Evolutionary conservation across 169 alveolate species (phyloP), one percentile per base, ranked within the genome.

Genomic region (Eimeria sp.): DNA sequence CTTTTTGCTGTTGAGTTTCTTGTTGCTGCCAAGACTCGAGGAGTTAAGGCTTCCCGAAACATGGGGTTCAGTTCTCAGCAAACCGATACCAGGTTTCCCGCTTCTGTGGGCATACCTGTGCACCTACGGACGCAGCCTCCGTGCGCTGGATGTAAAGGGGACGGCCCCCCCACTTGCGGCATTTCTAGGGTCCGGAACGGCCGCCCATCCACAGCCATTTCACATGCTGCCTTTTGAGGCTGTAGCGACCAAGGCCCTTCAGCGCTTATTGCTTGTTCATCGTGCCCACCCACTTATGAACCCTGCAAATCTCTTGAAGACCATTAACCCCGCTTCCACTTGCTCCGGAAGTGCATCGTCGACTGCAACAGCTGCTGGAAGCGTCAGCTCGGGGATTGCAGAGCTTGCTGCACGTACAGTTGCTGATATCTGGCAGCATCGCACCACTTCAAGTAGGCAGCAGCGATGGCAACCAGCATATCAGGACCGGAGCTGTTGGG

Each of bases 131-230:
- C 34, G 93, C 43, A 57, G 82, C 83, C 93, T 87, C 30, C 78
- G 82, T 13, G 93, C 80, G 5, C 22, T 87, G 82, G 93, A 87
- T 49, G 82, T 63, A 30, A 63, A 87, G 83, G 93, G 93, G 27
- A 87, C 82, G 45, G 93, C 93, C 65, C 93, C 93, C 9, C 93
- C 93, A 18, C 82, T 87, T 43, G 93, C 93, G n/a, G 83, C 93
- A 58, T 87, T 61, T 87, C n/a, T 87, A 63, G 93, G 93, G 63
- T 83, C 93, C 9, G 93, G 93, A 7, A 87, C 93, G 63, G 45
- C 93, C 30, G 61, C 47, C 61, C 82, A 87, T 63, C 93, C 93
- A 43, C 78, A 40, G 72, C 93, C 93, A 40, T 87, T 63, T 43
- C 61, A 54, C 65, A 63, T 58, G n/a, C 67, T 49, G 47, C 82